Percentiles rank a stretch among this genome's conserved stretches.
Conservation (phyloP, 805 yeast genomes). For the Cyberlindnera xishuangbannaensis region DNA sequence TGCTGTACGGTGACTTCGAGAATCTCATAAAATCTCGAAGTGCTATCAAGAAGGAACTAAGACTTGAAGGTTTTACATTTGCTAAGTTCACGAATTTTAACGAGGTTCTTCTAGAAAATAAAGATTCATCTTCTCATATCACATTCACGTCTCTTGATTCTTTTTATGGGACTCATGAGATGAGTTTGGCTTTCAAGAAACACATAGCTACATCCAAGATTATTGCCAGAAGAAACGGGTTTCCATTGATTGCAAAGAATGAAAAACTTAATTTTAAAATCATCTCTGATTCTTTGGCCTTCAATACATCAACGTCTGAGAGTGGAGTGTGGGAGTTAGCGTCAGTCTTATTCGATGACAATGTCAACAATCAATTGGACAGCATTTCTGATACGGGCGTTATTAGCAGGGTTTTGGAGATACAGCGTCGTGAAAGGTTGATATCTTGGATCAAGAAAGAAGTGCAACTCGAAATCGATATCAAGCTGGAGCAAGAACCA, state of each 20-base stretch:
- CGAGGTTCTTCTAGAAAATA: slow-evolving; percentile 7
- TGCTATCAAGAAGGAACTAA: slow-evolving; percentile 26
- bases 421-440: slow-evolving; percentile 39
- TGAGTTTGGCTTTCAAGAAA: slow-evolving; percentile 15
- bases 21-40: slow-evolving; percentile 25
- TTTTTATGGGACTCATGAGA: slow-evolving; percentile 3
- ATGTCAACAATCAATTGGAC: slow-evolving; percentile 16
- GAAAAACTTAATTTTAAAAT: slow-evolving; percentile 27
- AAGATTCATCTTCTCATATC: slow-evolving; percentile 7
- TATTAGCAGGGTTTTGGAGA: slow-evolving; percentile 25
- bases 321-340: slow-evolving; percentile 47
- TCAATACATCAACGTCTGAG: slow-evolving; percentile 22
- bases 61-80: slow-evolving; percentile 21
- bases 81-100: slow-evolving; percentile 20
- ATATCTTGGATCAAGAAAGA: slow-evolving; percentile 52
- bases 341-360: slow-evolving; percentile 53
- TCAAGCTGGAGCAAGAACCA: slow-evolving; percentile 31
- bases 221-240: slow-evolving; percentile 26
- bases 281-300: slow-evolving; percentile 18
- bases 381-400: slow-evolving; percentile 20
- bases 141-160: slow-evolving; percentile 2
- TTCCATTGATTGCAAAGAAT: slow-evolving; percentile 34
- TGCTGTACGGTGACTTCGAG: slow-evolving; percentile 44
- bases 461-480: slow-evolving; percentile 29
- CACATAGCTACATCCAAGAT: slow-evolving; percentile 24